Evolutionary conservation across 331 rosid species (phyloP).

Genomic region (Quercus phellos): DNA sequence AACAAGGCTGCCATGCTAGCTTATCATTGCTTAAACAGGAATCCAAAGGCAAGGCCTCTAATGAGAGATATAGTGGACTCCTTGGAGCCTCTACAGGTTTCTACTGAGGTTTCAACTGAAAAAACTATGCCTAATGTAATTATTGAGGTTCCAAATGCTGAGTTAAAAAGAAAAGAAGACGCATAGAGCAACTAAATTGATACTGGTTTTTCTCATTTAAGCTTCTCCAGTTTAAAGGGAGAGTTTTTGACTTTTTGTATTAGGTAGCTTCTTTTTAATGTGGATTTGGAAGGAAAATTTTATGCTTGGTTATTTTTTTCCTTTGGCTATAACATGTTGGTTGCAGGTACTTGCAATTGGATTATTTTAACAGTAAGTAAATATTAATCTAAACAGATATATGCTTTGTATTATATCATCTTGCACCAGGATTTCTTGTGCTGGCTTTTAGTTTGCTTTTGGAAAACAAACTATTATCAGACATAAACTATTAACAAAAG

Average conservation of each 20-base stretch:
- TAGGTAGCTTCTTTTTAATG: slow-evolving; percentile 2
- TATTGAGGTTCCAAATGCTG: slow-evolving; percentile 40
- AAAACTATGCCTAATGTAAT: slow-evolving; percentile 47
- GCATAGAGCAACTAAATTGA: slow-evolving; percentile 18
- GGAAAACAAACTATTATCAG: not conserved
- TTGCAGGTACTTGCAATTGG: slow-evolving; percentile 14
- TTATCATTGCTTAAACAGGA: slow-evolving; percentile 84
- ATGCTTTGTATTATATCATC: not conserved
- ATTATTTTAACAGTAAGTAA: slow-evolving; percentile 24
- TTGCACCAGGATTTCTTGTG: not conserved
- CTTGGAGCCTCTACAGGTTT: slow-evolving; percentile 77
- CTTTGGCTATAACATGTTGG: slow-evolving; percentile 22
- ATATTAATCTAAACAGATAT: slow-evolving; percentile 20
- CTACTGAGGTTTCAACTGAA: slow-evolving; percentile 39
- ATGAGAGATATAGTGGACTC: slow-evolving; percentile 95
- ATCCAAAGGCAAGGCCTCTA: slow-evolving; percentile 96
- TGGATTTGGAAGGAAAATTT: not conserved
- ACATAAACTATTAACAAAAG: too few relatives aligned
- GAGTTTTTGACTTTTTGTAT: not conserved
- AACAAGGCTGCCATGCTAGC: slow-evolving; percentile 90
- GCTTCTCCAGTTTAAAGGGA: not conserved
- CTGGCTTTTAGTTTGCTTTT: not conserved
- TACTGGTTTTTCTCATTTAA: not conserved
- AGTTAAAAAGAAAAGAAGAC: slow-evolving; percentile 37
- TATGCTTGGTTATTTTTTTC: slow-evolving; percentile 11